These are phyloP conservation scores for Dendryphion nanum DNA, from an alignment of 2,329 filamentous ascomycete species.

Conservation along the genomic window DNA sequence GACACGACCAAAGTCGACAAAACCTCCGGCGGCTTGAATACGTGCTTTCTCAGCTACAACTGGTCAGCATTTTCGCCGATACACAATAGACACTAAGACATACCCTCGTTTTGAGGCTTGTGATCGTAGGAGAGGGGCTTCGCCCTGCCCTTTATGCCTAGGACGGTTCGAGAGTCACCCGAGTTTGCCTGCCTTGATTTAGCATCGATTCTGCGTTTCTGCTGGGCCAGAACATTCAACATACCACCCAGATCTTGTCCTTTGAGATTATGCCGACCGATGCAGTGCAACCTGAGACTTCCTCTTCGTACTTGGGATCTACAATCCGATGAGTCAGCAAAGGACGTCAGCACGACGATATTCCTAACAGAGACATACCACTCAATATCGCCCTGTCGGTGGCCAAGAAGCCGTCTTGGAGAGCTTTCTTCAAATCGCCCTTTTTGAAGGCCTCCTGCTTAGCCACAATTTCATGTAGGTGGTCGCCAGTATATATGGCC, in stretches of 20 bases:
- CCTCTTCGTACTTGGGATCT: slow-evolving; percentile 97
- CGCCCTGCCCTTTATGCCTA: slow-evolving; percentile 94
- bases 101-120: slow-evolving; percentile 97
- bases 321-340: slow-evolving; percentile 30
- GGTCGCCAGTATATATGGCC: slow-evolving; percentile 84
- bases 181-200: slow-evolving; percentile 77
- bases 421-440: slow-evolving; percentile 88
- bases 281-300: slow-evolving; percentile 96
- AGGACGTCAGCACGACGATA: slow-evolving; percentile 5
- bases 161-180: slow-evolving; percentile 89
- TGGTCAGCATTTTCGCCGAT: slow-evolving; percentile 12
- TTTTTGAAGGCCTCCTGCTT: slow-evolving; percentile 93
- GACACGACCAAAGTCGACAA: slow-evolving; percentile 97
- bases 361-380: slow-evolving; percentile 57
- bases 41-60: slow-evolving; percentile 86
- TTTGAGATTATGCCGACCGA: slow-evolving; percentile 86
- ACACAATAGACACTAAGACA: slow-evolving; percentile 11
- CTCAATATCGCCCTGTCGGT: slow-evolving; percentile 94
- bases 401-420: slow-evolving; percentile 96
- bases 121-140: slow-evolving; percentile 99
- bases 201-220: no score
- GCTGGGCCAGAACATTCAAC: slow-evolving; percentile 42
- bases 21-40: slow-evolving; percentile 92
- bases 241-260: slow-evolving; percentile 91
- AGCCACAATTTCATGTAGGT: slow-evolving; percentile 89